Evolutionary conservation across 768 basidiomycete genomes (phyloP).

Genomic region (Lactifluus volemus): DNA sequence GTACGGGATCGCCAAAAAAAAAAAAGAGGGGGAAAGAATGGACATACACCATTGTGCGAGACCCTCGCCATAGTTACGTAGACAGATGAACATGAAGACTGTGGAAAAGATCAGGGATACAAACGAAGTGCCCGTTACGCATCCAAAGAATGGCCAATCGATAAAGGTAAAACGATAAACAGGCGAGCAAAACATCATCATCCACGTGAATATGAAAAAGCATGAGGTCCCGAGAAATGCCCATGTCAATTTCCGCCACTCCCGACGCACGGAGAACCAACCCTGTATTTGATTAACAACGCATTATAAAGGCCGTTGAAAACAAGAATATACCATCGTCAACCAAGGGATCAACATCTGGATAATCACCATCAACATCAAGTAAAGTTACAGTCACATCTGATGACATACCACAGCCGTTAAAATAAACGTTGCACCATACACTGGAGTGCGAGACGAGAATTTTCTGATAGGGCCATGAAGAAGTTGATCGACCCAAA

Average conservation of each 20-base stretch:
- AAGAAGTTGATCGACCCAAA: conserved; percentile 49
- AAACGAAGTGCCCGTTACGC: conserved; percentile 37
- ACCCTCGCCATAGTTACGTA: conserved; percentile 46
- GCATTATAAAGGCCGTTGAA: not conserved
- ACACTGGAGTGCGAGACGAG: conserved; percentile 33
- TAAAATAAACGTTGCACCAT: conserved; percentile 37
- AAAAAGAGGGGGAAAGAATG: not conserved
- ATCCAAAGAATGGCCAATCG: conserved; percentile 44
- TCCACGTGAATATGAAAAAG: conserved; percentile 25
- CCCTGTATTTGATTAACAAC: conserved; percentile 30
- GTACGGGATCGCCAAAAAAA: not conserved
- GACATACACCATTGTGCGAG: conserved; percentile 47
- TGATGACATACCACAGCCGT: conserved; percentile 35
- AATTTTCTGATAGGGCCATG: conserved; percentile 38
- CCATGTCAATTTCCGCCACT: conserved; percentile 34
- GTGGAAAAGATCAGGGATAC: conserved; percentile 29
- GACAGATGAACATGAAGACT: conserved; percentile 38
- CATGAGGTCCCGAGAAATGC: conserved; percentile 37
- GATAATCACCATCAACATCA: too few relatives aligned
- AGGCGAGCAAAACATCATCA: conserved; percentile 21
- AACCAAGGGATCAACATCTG: conserved; percentile 45
- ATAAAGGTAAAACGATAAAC: conserved; percentile 21
- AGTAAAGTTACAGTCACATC: too few relatives aligned
- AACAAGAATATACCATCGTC: conserved; percentile 30
- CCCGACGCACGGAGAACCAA: conserved; percentile 43